A percentile compares a stretch with the other conserved stretches of the same genome.
These are phyloP conservation scores for Misopates orontium DNA, from an alignment of 257 asterid species.

Conservation along the genomic window DNA sequence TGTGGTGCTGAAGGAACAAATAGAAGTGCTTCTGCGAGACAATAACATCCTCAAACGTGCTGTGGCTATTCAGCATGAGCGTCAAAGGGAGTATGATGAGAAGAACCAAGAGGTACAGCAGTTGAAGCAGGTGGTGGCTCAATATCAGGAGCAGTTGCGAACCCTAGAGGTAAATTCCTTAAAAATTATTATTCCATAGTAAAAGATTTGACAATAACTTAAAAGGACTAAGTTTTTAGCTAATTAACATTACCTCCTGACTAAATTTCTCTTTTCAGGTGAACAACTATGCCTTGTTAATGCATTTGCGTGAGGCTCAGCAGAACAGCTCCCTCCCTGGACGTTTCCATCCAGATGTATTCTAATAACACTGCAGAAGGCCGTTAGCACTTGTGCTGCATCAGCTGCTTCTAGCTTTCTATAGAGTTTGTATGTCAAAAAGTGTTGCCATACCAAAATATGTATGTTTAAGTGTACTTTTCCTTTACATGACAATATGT, in stretches of 20 bases:
- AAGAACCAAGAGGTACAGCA: constrained; percentile 62
- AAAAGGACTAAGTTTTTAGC: background rate
- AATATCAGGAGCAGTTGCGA: constrained; percentile 70
- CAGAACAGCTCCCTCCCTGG: constrained; percentile 50
- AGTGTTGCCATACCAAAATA: constrained; percentile 2
- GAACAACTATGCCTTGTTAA: constrained; percentile 49
- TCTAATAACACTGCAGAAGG: constrained; percentile 22
- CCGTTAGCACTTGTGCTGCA: background rate
- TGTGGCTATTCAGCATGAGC: constrained; percentile 75
- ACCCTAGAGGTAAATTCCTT: constrained; percentile 59
- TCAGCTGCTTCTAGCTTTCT: constrained; percentile 1
- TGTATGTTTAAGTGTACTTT: constrained; percentile 1
- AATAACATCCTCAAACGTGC: constrained; percentile 78
- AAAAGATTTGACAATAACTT: background rate
- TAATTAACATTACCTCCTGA: background rate
- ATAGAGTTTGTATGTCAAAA: constrained; percentile 10
- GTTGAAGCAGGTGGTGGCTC: constrained; percentile 66
- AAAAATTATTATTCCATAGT: background rate
- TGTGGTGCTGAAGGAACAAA: constrained; percentile 67
- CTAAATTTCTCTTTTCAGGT: constrained; percentile 34
- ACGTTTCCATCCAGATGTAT: constrained; percentile 56
- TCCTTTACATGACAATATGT: constrained; percentile 11
- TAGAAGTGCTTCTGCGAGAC: constrained; percentile 51
- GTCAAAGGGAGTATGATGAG: constrained; percentile 74
- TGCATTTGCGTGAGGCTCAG: constrained; percentile 57